These are phyloP conservation scores for Saturnispora diversa DNA, from an alignment of 805 yeast species.

Conservation along the genomic window DNA sequence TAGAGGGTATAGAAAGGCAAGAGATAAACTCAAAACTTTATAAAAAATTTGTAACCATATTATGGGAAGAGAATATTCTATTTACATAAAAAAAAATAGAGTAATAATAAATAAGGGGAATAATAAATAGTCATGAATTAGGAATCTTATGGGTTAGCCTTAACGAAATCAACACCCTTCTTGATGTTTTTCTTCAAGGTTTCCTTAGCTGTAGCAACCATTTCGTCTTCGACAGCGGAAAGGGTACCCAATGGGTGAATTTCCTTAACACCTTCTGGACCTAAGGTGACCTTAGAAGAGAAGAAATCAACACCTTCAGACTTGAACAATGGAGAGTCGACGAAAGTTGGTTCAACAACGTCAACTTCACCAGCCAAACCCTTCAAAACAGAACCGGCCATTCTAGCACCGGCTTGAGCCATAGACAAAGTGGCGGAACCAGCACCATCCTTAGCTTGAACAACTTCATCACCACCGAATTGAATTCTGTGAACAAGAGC, in stretches of 20 bases:
- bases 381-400: conserved; percentile 58
- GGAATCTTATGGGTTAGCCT: conserved; percentile 50
- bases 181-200: conserved; percentile 84
- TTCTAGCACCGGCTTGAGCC: conserved; percentile 84
- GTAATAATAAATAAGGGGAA: background rate
- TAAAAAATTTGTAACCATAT: background rate
- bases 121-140: conserved; percentile 2
- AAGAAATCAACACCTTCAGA: conserved; percentile 92
- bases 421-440: conserved; percentile 94
- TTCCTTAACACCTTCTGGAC: conserved; percentile 80
- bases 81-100: conserved; percentile 8
- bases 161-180: conserved; percentile 87
- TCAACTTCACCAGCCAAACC: conserved; percentile 40
- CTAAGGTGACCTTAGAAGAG: conserved; percentile 90
- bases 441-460: conserved; percentile 86
- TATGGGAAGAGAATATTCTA: conserved; percentile 2
- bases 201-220: conserved; percentile 76
- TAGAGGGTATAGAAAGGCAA: conserved; percentile 53
- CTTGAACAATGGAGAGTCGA: conserved; percentile 74
- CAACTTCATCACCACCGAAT: conserved; percentile 88
- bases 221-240: conserved; percentile 72
- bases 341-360: conserved; percentile 46
- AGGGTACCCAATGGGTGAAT: conserved; percentile 72
- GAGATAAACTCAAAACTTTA: conserved; percentile 28
- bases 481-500: conserved; percentile 79